These are phyloP conservation scores for Pichia californica DNA, from an alignment of 805 yeast genomes.

Conservation along the genomic window DNA sequence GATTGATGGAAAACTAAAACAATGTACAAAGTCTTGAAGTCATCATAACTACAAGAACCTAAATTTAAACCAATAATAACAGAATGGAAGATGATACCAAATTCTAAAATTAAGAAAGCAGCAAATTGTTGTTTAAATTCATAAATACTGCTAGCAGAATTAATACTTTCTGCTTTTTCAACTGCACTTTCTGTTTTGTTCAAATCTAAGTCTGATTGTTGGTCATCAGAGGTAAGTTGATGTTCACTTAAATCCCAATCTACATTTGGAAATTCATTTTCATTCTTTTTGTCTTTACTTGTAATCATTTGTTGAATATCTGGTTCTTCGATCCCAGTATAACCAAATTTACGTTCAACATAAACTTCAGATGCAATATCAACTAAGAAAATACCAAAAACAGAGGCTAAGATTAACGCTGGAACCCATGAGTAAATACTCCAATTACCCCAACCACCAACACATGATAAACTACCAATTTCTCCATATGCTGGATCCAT, in stretches of 20 bases:
- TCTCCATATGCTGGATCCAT: slow-evolving; percentile 59
- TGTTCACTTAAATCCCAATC: too few species aligned
- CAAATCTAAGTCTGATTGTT: too few species aligned
- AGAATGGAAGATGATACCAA: slow-evolving; percentile 75
- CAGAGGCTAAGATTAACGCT: slow-evolving; percentile 40
- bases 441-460: slow-evolving; percentile 55
- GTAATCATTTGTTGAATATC: slow-evolving; percentile 24
- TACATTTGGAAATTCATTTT: background rate
- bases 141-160: slow-evolving; percentile 3
- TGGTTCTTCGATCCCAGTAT: slow-evolving; percentile 11
- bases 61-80: slow-evolving; percentile 69
- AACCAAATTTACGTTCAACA: slow-evolving; percentile 29
- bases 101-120: slow-evolving; percentile 38
- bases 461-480: slow-evolving; percentile 42
- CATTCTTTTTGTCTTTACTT: slow-evolving; percentile 16
- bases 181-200: too few species aligned
- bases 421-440: slow-evolving; percentile 43
- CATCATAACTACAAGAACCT: slow-evolving; percentile 61
- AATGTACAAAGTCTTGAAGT: slow-evolving; percentile 59
- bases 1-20: slow-evolving; percentile 65
- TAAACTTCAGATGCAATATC: slow-evolving; percentile 39
- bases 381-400: slow-evolving; percentile 38
- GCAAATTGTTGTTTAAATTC: slow-evolving; percentile 15
- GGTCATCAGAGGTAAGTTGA: too few species aligned
- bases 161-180: too few species aligned